Base-by-base conservation (phyloP, 73 alveolate genomes). In the Blepharisma stoltei region DNA sequence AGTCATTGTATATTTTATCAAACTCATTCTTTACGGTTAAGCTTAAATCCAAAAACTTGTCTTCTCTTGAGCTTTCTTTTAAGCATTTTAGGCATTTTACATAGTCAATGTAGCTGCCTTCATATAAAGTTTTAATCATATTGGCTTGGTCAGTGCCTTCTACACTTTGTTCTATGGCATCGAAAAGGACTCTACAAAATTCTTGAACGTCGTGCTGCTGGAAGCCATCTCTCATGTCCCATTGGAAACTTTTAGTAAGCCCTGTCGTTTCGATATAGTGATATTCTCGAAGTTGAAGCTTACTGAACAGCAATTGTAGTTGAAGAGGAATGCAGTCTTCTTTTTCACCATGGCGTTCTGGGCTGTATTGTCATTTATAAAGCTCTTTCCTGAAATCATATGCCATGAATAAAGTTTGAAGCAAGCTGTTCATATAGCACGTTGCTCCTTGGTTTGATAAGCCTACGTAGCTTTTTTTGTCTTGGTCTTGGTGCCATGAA, bases 171-270 rank as follows among this genome's bases (percentile, higher is more conserved):
- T 95, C 98, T 46, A 95, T 89, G 7, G 99, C 99, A 76, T 95
- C 98, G 67, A 95, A 95, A 54, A 95, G 89, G 50, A 93, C 98
- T 54, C 98, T 44, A 84, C 99, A 95, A 85, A 95, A 89, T 77
- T 88, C 95, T 81, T 88, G 88, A 45, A 83, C 81, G 66, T 90
- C 97, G 53, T 90, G 93, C 81, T 90, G 88, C 70, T 90, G 83
- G 48, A 79, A 71, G 44, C 83, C 66, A 9, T 78, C 83, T 27
- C 50, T 14, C 1, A 73, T 23, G 50, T 83, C 88, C 94, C 97
- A 90, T 48, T 79, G 66, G 54, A 90, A 90, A 27, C 86, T 54
- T 46, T 75, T 67, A 6, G 94, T 90, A 44, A 76, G 47, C 2
- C 43, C 81, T 21, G 21, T 76, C 14, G 83, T 76, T 41, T 76